Percentiles rank a stretch among this genome's conserved stretches.
These are phyloP conservation scores for Globisporangium apiculatum DNA, from an alignment of 352 stramenopile genomes.

Conservation along the genomic window DNA sequence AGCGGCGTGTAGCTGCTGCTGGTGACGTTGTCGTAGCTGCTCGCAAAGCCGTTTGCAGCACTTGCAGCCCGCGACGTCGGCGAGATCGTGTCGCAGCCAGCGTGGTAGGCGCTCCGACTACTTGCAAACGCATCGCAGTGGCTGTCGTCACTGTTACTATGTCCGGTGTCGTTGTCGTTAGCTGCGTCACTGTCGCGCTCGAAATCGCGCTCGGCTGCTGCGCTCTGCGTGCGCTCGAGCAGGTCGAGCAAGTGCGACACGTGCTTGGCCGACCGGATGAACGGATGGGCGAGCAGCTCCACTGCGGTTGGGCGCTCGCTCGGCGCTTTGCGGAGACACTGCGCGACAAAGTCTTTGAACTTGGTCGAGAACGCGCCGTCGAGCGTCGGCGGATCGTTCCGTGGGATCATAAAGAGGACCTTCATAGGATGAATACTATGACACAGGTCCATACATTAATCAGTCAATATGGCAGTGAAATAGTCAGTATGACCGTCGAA, in stretches of 20 bases:
- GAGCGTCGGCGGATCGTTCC: slow-evolving; percentile 86
- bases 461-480: neutral
- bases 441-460: neutral
- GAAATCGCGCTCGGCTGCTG: slow-evolving; percentile 1
- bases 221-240: slow-evolving; percentile 23
- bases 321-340: slow-evolving; percentile 86
- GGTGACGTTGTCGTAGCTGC: neutral
- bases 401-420: slow-evolving; percentile 98
- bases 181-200: slow-evolving; percentile 2
- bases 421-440: slow-evolving; percentile 96
- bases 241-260: slow-evolving; percentile 69
- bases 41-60: neutral
- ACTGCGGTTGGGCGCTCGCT: slow-evolving; percentile 74
- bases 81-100: neutral
- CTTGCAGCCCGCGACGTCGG: neutral
- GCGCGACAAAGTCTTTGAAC: slow-evolving; percentile 87
- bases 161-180: neutral
- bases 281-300: slow-evolving; percentile 84
- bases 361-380: slow-evolving; percentile 63
- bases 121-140: neutral
- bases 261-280: slow-evolving; percentile 65
- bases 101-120: neutral
- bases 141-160: neutral
- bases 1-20: neutral
- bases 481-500: neutral